A percentile compares a stretch with the other conserved stretches of the same genome.
Evolutionary conservation across 2,329 filamentous ascomycete genomes (phyloP).

Genomic region (Zymoseptoria passerinii): DNA sequence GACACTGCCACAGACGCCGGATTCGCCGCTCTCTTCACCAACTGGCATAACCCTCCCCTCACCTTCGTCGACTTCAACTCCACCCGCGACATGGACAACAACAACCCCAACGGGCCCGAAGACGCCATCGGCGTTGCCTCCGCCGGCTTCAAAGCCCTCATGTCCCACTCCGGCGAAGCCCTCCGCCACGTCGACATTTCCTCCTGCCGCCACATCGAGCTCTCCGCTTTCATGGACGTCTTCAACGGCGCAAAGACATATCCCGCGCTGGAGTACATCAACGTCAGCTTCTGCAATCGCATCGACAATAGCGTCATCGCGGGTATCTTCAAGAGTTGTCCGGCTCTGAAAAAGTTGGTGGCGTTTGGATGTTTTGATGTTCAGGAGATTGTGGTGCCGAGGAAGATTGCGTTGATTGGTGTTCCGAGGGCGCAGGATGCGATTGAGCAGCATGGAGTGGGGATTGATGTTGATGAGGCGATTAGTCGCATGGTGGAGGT

Average conservation of each 20-base stretch:
- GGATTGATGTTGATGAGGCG: conserved; percentile 30
- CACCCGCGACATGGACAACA: conserved; percentile 68
- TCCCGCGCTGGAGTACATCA: conserved; percentile 59
- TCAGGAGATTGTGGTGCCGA: conserved; percentile 47
- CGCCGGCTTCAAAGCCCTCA: conserved; percentile 68
- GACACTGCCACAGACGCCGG: conserved; percentile 65
- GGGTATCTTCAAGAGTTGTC: conserved; percentile 42
- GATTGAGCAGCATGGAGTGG: conserved; percentile 44
- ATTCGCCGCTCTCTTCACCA: conserved; percentile 62
- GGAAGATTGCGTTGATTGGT: conserved; percentile 52
- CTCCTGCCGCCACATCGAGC: conserved; percentile 72
- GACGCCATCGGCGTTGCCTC: conserved; percentile 64
- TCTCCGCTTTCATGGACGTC: conserved; percentile 62
- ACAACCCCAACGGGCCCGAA: conserved; percentile 55
- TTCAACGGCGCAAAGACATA: conserved; percentile 60
- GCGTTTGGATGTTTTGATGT: conserved; percentile 57
- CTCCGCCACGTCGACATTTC: conserved; percentile 67
- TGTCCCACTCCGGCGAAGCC: conserved; percentile 66
- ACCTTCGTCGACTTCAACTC: conserved; percentile 65
- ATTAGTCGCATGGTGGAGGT: background rate
- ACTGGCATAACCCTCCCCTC: conserved; percentile 68
- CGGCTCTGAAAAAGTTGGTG: conserved; percentile 45
- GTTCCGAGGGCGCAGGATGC: conserved; percentile 50
- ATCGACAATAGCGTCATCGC: conserved; percentile 47
- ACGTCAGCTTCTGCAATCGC: conserved; percentile 50